These are phyloP conservation scores for Larix kaempferi DNA, from an alignment of 75 land plant genomes.

Conservation along the genomic window DNA sequence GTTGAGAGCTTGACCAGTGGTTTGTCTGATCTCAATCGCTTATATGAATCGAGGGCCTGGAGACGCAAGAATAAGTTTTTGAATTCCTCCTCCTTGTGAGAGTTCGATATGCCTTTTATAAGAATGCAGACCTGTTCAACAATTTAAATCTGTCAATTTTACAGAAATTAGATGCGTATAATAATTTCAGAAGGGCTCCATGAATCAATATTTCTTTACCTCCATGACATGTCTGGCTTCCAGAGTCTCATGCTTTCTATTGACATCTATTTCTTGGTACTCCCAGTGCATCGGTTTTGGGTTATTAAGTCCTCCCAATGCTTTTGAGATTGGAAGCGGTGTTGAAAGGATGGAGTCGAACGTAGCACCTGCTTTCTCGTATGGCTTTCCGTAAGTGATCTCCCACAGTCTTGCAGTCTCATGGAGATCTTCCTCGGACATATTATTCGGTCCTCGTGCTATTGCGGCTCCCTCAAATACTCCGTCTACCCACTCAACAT, in stretches of 20 bases:
- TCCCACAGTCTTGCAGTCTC: conserved; percentile 75
- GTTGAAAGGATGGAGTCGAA: conserved; percentile 9
- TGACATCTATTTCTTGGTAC: conserved; percentile 43
- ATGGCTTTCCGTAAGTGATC: conserved; percentile 58
- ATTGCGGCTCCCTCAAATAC: conserved; percentile 34
- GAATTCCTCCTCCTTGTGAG: conserved; percentile 3
- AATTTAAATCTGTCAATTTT: background rate
- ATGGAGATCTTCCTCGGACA: conserved; percentile 34
- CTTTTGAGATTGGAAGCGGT: conserved; percentile 8
- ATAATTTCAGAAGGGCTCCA: background rate
- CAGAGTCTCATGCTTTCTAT: conserved; percentile 43
- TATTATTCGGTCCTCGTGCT: conserved; percentile 27
- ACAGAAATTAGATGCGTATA: too few species aligned
- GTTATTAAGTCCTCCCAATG: conserved; percentile 3
- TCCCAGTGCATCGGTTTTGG: conserved; percentile 45
- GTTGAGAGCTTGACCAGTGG: conserved; percentile 23
- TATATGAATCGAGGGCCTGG: conserved; percentile 50
- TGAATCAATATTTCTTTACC: conserved; percentile 29
- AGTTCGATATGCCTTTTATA: conserved; percentile 28
- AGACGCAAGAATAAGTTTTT: conserved; percentile 47
- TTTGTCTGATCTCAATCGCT: conserved; percentile 50
- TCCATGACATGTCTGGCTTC: conserved; percentile 65
- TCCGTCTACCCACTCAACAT: conserved; percentile 42
- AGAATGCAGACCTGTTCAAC: conserved; percentile 60
- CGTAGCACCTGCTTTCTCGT: conserved; percentile 74